A percentile compares a stretch with the other conserved stretches of the same genome.
Conservation (phyloP, 1,284 basidiomycete genomes). For the Neonothopanus nambi region DNA sequence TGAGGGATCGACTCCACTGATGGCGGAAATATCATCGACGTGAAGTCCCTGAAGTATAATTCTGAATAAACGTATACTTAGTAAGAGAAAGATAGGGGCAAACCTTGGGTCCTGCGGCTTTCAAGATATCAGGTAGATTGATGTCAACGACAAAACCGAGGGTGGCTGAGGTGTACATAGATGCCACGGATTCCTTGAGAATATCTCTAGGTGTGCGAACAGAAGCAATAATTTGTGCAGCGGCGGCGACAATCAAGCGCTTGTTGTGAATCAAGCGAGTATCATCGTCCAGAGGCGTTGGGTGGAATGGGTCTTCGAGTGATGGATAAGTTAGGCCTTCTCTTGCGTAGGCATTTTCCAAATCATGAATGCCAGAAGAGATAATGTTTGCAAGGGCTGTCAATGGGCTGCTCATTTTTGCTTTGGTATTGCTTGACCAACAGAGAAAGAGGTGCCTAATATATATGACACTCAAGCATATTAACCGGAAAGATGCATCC, state of each 20-base stretch:
- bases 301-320: conserved; percentile 26
- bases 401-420: conserved; percentile 18
- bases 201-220: conserved; percentile 16
- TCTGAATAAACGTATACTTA: neutral
- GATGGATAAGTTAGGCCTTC: conserved; percentile 23
- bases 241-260: conserved; percentile 19
- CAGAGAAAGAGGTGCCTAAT: too few species aligned
- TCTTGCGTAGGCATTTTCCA: conserved; percentile 24
- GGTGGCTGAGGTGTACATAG: conserved; percentile 16
- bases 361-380: conserved; percentile 21
- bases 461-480: too few species aligned
- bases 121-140: conserved; percentile 20
- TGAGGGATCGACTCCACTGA: conserved; percentile 20
- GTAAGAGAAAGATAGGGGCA: neutral
- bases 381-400: conserved; percentile 25
- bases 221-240: conserved; percentile 24
- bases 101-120: conserved; percentile 17
- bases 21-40: conserved; percentile 21
- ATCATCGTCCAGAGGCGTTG: conserved; percentile 22
- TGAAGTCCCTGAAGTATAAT: conserved; percentile 22
- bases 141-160: conserved; percentile 20
- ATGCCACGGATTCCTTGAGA: conserved; percentile 10
- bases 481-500: too few species aligned
- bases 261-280: conserved; percentile 12
- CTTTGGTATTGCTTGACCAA: too few species aligned